Evolutionary conservation across 2,329 filamentous ascomycete genomes (phyloP).

Genomic region (Beauveria rudraprayagi): DNA sequence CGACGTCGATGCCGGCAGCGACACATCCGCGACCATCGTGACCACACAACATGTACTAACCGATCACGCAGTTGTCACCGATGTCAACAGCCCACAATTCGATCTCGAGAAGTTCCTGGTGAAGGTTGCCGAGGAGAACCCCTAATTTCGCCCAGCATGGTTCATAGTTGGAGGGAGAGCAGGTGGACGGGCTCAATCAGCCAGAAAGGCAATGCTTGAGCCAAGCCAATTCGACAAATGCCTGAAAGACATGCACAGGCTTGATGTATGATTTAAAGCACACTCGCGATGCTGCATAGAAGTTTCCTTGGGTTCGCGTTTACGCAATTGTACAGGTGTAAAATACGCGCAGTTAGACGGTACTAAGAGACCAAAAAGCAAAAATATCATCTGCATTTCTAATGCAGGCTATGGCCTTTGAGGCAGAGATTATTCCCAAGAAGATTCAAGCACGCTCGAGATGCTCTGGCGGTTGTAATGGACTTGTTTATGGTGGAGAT

Average conservation of each 20-base stretch:
- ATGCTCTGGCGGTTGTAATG: not conserved
- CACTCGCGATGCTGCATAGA: slow-evolving; percentile 41
- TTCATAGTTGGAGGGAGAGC: slow-evolving; percentile 6
- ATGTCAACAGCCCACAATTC: slow-evolving; percentile 82
- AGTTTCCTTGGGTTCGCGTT: slow-evolving; percentile 37
- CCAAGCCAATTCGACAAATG: slow-evolving; percentile 8
- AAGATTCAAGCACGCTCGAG: not conserved
- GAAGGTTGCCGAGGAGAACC: slow-evolving; percentile 47
- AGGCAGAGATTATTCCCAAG: not conserved
- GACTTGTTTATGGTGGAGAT: not conserved
- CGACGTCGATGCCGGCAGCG: not conserved
- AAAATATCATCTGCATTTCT: slow-evolving; percentile 12
- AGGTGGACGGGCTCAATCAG: slow-evolving; percentile 18
- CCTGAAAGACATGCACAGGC: slow-evolving; percentile 19
- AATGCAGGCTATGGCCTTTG: not conserved
- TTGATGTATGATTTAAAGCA: slow-evolving; percentile 32
- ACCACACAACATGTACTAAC: slow-evolving; percentile 16
- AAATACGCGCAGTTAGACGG: slow-evolving; percentile 44
- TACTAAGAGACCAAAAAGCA: slow-evolving; percentile 14
- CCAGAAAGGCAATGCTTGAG: slow-evolving; percentile 6
- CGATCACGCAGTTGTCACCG: slow-evolving; percentile 28
- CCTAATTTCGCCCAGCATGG: slow-evolving; percentile 27
- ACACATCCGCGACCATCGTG: not conserved
- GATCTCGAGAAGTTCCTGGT: slow-evolving; percentile 82
- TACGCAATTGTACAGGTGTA: slow-evolving; percentile 44